Evolutionary conservation across 495 filamentous ascomycete genomes (phyloP), one percentile per base, ranked within the genome.

Genomic region (Cryomyces minteri): DNA sequence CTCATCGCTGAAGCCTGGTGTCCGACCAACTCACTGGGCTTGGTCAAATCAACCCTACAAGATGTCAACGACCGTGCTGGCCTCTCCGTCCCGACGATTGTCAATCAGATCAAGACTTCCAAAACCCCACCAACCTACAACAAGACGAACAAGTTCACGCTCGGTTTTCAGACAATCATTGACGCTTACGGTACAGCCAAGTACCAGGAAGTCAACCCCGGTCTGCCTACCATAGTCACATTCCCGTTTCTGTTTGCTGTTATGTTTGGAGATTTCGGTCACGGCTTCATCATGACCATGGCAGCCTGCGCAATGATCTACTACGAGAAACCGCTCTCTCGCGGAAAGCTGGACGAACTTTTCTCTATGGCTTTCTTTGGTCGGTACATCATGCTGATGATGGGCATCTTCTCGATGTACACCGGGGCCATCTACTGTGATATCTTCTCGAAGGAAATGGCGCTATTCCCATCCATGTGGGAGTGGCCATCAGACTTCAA

Each of bases 301-400:
- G 77, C 82, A 51, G 82, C 92, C 29, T 48, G 71, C 29, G 81
- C 84, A 33, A 92, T 99, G 87, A 94, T 96, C 51, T 85, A 88
- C 67, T 94, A 76, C 66, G 90, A 99, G 67, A 84, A 83, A 65
- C 78, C 76, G 48, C 69, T 98, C 39, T 56, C 53, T 11, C 84
- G 84, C 54, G 81, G 85, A 54, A 93, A 96, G 58, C 73, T 86
- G 10, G 88, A 94, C 55, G 90, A 99, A 61, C 68, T 96, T 32
- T 90, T 93, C 53, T 80, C 80, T 53, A 99, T 99, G 90, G 86
- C 88, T 37, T 99, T 92, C 68, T 99, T 92, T 54, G 90, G 90
- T 51, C 81, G 90, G 46, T 99, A 96, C 60, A 94, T 99, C 55
- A 94, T 94, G 74, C 62, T 99, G 43, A 80, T 96, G 73, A 96